These are phyloP conservation scores for Fusarium transvaalense DNA, from an alignment of 2,329 filamentous ascomycete species.

Conservation along the genomic window DNA sequence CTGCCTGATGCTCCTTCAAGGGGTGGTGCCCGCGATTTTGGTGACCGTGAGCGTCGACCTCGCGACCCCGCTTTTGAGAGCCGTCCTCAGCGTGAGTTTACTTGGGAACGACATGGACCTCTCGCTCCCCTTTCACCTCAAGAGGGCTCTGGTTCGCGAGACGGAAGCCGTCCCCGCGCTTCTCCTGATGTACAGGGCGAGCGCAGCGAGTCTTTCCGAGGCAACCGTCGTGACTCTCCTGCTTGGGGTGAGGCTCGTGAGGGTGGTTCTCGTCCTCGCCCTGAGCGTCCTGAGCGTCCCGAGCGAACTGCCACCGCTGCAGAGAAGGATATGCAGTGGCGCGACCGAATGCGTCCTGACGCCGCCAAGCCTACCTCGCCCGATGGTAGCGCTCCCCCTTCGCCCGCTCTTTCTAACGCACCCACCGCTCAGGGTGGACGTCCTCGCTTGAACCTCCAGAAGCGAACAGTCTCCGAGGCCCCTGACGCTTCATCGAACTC, in stretches of 20 bases:
- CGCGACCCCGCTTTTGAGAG: slow-evolving; percentile 72
- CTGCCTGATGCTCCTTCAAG: slow-evolving; percentile 77
- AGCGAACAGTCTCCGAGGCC: slow-evolving; percentile 88
- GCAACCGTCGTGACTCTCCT: slow-evolving; percentile 75
- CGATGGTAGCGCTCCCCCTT: slow-evolving; percentile 80
- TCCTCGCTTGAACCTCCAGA: slow-evolving; percentile 87
- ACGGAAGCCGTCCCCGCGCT: slow-evolving; percentile 65
- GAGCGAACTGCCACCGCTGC: slow-evolving; percentile 84
- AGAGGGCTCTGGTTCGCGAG: slow-evolving; percentile 63
- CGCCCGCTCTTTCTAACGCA: slow-evolving; percentile 71
- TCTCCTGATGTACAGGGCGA: slow-evolving; percentile 67
- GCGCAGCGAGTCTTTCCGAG: slow-evolving; percentile 69
- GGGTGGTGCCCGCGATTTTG: slow-evolving; percentile 66
- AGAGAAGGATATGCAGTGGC: slow-evolving; percentile 94
- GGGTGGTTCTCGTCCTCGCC: slow-evolving; percentile 81
- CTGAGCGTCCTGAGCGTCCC: slow-evolving; percentile 77
- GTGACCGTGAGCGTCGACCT: slow-evolving; percentile 74
- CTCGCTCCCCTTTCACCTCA: slow-evolving; percentile 77
- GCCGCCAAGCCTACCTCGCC: slow-evolving; percentile 72
- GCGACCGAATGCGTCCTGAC: slow-evolving; percentile 90
- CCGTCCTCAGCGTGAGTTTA: slow-evolving; percentile 76
- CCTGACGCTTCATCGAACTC: slow-evolving; percentile 65
- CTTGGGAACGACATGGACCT: slow-evolving; percentile 96
- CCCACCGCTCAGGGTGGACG: slow-evolving; percentile 69
- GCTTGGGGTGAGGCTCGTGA: slow-evolving; percentile 81